Percentiles rank a stretch among this genome's conserved stretches.
Evolutionary conservation across 2,329 filamentous ascomycete species (phyloP).

Genomic region (Apiospora marii): DNA sequence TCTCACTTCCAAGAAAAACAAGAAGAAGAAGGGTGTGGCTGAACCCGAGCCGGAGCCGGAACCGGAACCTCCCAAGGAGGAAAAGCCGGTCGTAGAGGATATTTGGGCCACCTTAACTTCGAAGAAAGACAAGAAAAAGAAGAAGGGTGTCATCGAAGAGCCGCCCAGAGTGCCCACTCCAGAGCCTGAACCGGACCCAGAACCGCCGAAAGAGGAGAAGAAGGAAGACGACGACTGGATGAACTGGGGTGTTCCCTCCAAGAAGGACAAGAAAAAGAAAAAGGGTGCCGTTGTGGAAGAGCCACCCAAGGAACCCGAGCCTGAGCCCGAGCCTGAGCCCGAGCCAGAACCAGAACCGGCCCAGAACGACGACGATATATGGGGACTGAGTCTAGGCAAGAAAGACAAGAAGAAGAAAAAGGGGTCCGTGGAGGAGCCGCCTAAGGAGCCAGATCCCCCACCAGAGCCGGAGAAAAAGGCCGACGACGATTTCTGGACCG

Average conservation of each 20-base stretch:
- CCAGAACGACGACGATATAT: constrained; percentile 24
- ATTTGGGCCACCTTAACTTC: neutral
- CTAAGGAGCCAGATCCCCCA: neutral
- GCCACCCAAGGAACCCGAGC: constrained; percentile 21
- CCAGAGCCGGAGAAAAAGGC: constrained; percentile 37
- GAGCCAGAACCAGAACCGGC: constrained; percentile 42
- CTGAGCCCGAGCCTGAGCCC: constrained; percentile 33
- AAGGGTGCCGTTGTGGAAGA: constrained; percentile 26
- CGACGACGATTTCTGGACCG: constrained; percentile 37
- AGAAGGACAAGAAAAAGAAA: constrained; percentile 29
- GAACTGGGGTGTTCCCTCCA: constrained; percentile 15
- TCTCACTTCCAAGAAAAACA: constrained; percentile 32
- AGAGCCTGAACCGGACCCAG: constrained; percentile 30
- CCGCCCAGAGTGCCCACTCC: constrained; percentile 24
- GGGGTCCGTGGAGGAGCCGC: constrained; percentile 30
- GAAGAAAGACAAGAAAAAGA: constrained; percentile 31
- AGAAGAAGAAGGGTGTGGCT: constrained; percentile 22
- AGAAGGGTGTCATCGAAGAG: constrained; percentile 27
- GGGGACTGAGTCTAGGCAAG: neutral
- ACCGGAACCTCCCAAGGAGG: constrained; percentile 16
- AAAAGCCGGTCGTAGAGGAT: constrained; percentile 23
- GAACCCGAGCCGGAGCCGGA: constrained; percentile 19
- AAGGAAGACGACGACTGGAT: constrained; percentile 27
- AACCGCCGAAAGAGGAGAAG: constrained; percentile 32
- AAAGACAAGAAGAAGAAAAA: constrained; percentile 30